Percentiles rank a stretch among this genome's conserved stretches.
These are phyloP conservation scores for Marasmius sp. DNA, from an alignment of 1,284 basidiomycete genomes.

Conservation along the genomic window DNA sequence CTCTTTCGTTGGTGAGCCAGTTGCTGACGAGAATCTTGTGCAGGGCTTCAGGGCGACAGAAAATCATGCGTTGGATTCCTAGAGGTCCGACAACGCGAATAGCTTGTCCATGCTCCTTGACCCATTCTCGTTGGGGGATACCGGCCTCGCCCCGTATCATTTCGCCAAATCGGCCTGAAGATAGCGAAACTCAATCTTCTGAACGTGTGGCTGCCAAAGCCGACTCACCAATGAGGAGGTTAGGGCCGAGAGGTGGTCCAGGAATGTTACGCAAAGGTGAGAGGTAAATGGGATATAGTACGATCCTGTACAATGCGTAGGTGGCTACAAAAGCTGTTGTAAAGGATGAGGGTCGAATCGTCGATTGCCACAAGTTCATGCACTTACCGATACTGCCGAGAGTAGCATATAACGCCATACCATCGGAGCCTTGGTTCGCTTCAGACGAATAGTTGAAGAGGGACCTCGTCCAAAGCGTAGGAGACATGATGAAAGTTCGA, in stretches of 20 bases:
- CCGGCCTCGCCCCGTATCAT: slow-evolving; percentile 43
- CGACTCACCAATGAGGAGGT: slow-evolving; percentile 37
- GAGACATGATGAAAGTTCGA: neutral
- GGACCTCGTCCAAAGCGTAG: neutral
- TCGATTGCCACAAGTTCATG: neutral
- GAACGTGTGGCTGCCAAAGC: neutral
- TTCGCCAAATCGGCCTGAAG: slow-evolving; percentile 8
- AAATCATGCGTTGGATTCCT: slow-evolving; percentile 45
- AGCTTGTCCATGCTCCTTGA: slow-evolving; percentile 41
- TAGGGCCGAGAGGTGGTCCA: slow-evolving; percentile 37
- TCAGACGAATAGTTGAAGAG: neutral
- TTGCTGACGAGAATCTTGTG: slow-evolving; percentile 44
- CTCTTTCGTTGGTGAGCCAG: slow-evolving; percentile 46
- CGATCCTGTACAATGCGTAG: slow-evolving; percentile 24
- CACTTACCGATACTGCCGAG: neutral
- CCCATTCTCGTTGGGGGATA: slow-evolving; percentile 45
- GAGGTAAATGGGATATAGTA: slow-evolving; percentile 38
- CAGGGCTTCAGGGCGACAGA: slow-evolving; percentile 40
- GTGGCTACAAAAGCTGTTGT: neutral
- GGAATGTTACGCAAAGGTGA: slow-evolving; percentile 44
- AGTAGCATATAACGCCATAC: neutral
- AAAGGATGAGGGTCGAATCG: neutral
- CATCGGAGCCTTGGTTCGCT: neutral
- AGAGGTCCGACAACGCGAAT: slow-evolving; percentile 45
- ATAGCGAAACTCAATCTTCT: neutral